Evolutionary conservation across 768 basidiomycete species (phyloP).

Genomic region (Tremella mesenterica): DNA sequence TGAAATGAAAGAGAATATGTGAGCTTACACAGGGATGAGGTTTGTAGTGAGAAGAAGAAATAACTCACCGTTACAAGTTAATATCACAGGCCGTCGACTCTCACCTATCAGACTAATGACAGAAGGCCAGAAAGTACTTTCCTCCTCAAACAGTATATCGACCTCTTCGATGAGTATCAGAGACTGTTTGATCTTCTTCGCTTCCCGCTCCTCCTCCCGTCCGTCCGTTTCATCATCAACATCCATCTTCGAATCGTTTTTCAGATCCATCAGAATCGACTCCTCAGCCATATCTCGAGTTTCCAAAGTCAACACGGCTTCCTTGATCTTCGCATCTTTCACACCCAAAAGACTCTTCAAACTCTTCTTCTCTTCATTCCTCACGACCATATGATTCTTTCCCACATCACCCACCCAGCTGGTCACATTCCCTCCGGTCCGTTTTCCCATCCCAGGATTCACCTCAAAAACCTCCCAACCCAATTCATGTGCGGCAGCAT

Average conservation of each 20-base stretch:
- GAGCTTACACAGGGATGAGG: too few relatives aligned
- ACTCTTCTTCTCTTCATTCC: conserved; percentile 13
- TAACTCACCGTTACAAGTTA: conserved; percentile 84
- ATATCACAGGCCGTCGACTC: conserved; percentile 77
- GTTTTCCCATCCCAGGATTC: conserved; percentile 85
- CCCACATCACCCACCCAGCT: conserved; percentile 83
- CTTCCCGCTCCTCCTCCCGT: too few relatives aligned
- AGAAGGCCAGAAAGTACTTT: conserved; percentile 69
- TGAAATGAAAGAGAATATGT: too few relatives aligned
- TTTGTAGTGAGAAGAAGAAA: conserved; percentile 1
- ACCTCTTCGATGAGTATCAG: conserved; percentile 89
- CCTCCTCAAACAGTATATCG: conserved; percentile 83
- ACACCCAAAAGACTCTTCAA: too few relatives aligned
- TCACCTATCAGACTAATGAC: conserved; percentile 71
- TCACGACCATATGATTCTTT: conserved; percentile 71
- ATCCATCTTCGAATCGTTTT: neutral
- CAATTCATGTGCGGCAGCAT: conserved; percentile 86
- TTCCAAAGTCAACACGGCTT: neutral
- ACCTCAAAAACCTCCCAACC: conserved; percentile 97
- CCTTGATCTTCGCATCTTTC: neutral
- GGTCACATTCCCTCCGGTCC: conserved; percentile 68
- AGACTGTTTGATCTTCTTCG: conserved; percentile 60
- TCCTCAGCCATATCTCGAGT: conserved; percentile 16
- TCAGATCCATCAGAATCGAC: too few relatives aligned
- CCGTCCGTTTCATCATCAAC: conserved; percentile 1